A percentile compares a stretch with the other conserved stretches of the same genome.
Evolutionary conservation across 164 flowering plant species (phyloP).

Genomic region (Piper longum): DNA sequence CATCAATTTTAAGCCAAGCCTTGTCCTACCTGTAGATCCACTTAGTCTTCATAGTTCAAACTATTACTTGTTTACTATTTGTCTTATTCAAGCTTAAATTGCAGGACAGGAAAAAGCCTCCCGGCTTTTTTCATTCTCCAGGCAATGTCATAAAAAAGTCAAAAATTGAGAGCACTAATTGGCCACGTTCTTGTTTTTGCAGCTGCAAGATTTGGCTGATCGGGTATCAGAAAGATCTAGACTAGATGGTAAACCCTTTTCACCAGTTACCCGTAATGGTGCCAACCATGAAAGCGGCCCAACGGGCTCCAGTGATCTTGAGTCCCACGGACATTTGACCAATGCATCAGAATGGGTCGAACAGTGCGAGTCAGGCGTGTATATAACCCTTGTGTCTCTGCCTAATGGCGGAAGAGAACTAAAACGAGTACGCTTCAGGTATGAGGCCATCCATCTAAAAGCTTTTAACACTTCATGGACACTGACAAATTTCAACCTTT

Average conservation of each 20-base stretch:
- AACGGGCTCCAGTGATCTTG: conserved; percentile 16
- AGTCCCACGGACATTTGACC: conserved; percentile 16
- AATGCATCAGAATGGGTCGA: conserved; percentile 39
- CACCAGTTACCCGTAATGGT: conserved; percentile 14
- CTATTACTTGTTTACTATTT: too few relatives aligned
- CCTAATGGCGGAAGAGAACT: conserved; percentile 63
- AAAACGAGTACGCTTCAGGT: conserved; percentile 91
- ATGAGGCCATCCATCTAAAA: conserved; percentile 1
- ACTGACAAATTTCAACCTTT: too few relatives aligned
- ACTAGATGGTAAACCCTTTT: conserved; percentile 8
- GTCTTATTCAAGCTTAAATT: too few relatives aligned
- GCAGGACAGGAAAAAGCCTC: too few relatives aligned
- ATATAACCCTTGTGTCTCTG: conserved; percentile 43
- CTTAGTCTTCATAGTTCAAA: too few relatives aligned
- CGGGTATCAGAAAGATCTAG: conserved; percentile 23
- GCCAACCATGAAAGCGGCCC: conserved; percentile 15
- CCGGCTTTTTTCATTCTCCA: too few relatives aligned
- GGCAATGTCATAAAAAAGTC: too few relatives aligned
- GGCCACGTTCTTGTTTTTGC: too few relatives aligned
- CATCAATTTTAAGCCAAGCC: too few relatives aligned
- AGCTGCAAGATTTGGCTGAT: conserved; percentile 23
- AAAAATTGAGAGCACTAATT: too few relatives aligned
- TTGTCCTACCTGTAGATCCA: too few relatives aligned
- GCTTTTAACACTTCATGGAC: too few relatives aligned
- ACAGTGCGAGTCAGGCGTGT: conserved; percentile 80